Base-by-base conservation (phyloP, 2,329 filamentous ascomycete genomes). In the Stemphylium lycopersici region DNA sequence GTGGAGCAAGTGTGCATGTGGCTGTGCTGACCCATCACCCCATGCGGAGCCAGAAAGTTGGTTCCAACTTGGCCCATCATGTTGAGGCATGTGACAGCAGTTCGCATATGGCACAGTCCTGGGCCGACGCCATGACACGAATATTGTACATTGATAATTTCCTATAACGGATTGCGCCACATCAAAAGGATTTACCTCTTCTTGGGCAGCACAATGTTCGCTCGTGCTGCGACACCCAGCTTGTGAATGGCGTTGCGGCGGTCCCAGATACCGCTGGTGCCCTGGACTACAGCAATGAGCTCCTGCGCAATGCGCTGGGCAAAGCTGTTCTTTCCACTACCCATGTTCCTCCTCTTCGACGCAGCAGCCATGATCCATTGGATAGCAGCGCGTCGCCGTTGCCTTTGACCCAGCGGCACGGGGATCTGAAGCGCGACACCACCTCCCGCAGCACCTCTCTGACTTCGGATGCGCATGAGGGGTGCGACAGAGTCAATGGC, bases 401-500 rank as follows among this genome's bases (percentile, higher is more conserved):
- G 90, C 56, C 91, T 84, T 59, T 88, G 78, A 1, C 82, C 80
- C 16, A 98, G 81, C 1, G 95, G 93, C 18, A 88, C 81, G 0
- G 95, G 95, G 32, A 97, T 83, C 51, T 93, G 91, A 54, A 97
- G 83, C 11, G 91, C 85, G 32, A 86, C 84, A 76, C 95, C 95
- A 80, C 95, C 95, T 77, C 93, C 93, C 1, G 89, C 90, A 32
- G 90, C 85, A 63, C 91, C 92, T 68, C 86, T 86, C 66, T 91
- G 84, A 57, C 84, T 84, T 49, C 87, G 85, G 70, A 99, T 87
- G 63, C 89, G 88, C 69, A 99, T 81, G 13, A 99, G 83, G 8
- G 95, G 95, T 1, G 93, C 91, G 20, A 99, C 89, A 8, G 91
- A 96, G 81, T 99, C 95, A 68, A 99, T 87, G 29, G 93, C 92